A percentile compares a stretch with the other conserved stretches of the same genome.
phyloP scores from a whole-genome alignment of 768 basidiomycete species.

The Termitomyces sp. region DNA sequence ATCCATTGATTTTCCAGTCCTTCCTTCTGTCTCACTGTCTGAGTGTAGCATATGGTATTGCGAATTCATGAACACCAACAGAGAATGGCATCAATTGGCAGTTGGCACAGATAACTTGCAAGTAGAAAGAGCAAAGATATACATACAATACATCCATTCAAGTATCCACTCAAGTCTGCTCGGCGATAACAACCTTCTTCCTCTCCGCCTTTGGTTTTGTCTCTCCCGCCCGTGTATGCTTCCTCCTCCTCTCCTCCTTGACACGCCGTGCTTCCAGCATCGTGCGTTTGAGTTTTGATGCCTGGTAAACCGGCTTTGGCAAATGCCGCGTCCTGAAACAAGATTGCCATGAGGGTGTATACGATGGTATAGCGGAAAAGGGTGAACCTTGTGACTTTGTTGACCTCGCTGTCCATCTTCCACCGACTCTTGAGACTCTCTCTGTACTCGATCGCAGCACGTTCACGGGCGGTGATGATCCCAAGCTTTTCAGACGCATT shows the following conservation, averaged over 20 bases:
- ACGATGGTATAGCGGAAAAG: background rate
- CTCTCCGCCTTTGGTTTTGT: slow-evolving; percentile 88
- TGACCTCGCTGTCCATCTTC: slow-evolving; percentile 79
- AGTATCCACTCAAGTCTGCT: slow-evolving; percentile 55
- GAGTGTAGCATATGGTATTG: background rate
- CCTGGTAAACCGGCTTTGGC: slow-evolving; percentile 88
- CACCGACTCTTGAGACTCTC: slow-evolving; percentile 84
- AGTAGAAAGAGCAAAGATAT: background rate
- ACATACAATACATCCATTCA: slow-evolving; percentile 17
- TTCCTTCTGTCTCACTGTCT: background rate
- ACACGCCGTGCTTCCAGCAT: slow-evolving; percentile 87
- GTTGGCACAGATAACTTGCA: background rate
- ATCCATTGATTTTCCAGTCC: background rate
- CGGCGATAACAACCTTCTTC: slow-evolving; percentile 79
- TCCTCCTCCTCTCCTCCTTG: slow-evolving; percentile 91
- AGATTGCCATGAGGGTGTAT: slow-evolving; percentile 1
- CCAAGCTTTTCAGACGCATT: slow-evolving; percentile 91
- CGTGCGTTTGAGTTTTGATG: slow-evolving; percentile 80
- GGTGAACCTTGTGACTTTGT: slow-evolving; percentile 71
- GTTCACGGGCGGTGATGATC: slow-evolving; percentile 83
- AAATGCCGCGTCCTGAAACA: slow-evolving; percentile 65
- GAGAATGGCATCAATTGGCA: background rate
- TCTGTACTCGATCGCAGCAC: slow-evolving; percentile 90
- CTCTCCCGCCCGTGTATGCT: slow-evolving; percentile 82
- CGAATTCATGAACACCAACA: background rate